These are phyloP conservation scores for Fusarium oxysporum DNA, from an alignment of 2,329 filamentous ascomycete genomes.

Conservation along the genomic window DNA sequence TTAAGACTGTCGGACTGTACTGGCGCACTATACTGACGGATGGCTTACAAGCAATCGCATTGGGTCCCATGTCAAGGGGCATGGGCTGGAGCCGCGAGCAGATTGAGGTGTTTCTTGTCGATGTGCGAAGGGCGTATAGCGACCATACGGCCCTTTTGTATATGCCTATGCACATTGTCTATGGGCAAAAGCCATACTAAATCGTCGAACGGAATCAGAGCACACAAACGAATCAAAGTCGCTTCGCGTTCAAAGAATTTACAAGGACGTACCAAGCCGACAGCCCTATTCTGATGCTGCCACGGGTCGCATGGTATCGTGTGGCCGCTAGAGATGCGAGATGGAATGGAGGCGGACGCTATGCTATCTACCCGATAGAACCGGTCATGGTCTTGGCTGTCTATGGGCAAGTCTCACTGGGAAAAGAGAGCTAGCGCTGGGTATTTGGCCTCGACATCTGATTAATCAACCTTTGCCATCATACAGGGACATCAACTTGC, in stretches of 20 bases:
- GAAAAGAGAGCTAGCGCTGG: not conserved
- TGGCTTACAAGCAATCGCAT: slow-evolving; percentile 62
- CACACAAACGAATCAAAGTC: not conserved
- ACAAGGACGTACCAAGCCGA: not conserved
- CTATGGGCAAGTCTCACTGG: not conserved
- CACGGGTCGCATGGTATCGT: not conserved
- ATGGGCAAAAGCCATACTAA: slow-evolving; percentile 62
- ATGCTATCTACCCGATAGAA: slow-evolving; percentile 1
- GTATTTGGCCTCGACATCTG: not conserved
- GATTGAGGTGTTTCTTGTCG: slow-evolving; percentile 61
- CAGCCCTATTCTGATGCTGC: not conserved
- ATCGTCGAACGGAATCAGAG: slow-evolving; percentile 1
- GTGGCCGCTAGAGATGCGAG: slow-evolving; percentile 10
- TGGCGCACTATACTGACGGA: slow-evolving; percentile 63
- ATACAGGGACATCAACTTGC: not conserved
- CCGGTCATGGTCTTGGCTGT: not conserved
- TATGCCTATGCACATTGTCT: slow-evolving; percentile 67
- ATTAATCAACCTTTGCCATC: not conserved
- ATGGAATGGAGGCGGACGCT: slow-evolving; percentile 14
- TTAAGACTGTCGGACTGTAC: slow-evolving; percentile 64
- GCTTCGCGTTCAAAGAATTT: not conserved
- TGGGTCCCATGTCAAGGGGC: slow-evolving; percentile 64
- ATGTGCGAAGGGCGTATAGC: slow-evolving; percentile 61
- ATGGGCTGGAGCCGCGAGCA: slow-evolving; percentile 61
- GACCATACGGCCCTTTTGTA: slow-evolving; percentile 60